A percentile compares a stretch with the other conserved stretches of the same genome.
These are phyloP conservation scores for Acanthochlamys bracteata DNA, from an alignment of 106 monocot genomes.

Conservation along the genomic window DNA sequence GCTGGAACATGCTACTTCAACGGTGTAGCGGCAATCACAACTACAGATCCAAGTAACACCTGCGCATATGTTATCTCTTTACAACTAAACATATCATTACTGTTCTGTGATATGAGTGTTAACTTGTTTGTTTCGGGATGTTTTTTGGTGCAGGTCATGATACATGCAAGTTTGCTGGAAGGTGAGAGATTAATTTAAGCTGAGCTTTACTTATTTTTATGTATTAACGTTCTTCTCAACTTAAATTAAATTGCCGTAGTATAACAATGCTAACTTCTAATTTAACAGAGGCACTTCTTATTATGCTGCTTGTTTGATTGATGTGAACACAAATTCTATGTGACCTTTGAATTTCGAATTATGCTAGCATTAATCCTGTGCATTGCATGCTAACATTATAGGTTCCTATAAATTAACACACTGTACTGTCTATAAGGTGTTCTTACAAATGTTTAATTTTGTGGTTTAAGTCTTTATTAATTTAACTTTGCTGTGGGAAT, in stretches of 20 bases:
- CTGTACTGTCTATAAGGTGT: too few species aligned
- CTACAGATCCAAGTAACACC: constrained; percentile 80
- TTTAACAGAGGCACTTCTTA: neutral
- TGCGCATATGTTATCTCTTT: neutral
- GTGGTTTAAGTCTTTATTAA: too few species aligned
- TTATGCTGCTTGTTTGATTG: neutral
- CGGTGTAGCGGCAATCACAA: constrained; percentile 85
- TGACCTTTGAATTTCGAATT: too few species aligned
- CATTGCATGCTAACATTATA: too few species aligned
- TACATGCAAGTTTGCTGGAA: constrained; percentile 25
- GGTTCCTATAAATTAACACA: too few species aligned
- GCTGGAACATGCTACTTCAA: constrained; percentile 92
- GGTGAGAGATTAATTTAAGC: neutral
- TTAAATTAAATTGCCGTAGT: neutral
- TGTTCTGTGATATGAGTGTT: neutral
- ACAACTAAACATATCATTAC: neutral
- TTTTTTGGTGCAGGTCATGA: constrained; percentile 23
- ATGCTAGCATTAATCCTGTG: too few species aligned
- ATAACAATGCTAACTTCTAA: neutral
- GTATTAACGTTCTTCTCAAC: neutral
- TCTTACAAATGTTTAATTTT: too few species aligned
- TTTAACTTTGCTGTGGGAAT: too few species aligned
- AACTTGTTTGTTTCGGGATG: neutral
- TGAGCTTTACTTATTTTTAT: neutral
- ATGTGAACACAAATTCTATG: neutral